These are phyloP conservation scores for Stygiomarasmius scandens DNA, from an alignment of 1,284 basidiomycete species.

Conservation along the genomic window DNA sequence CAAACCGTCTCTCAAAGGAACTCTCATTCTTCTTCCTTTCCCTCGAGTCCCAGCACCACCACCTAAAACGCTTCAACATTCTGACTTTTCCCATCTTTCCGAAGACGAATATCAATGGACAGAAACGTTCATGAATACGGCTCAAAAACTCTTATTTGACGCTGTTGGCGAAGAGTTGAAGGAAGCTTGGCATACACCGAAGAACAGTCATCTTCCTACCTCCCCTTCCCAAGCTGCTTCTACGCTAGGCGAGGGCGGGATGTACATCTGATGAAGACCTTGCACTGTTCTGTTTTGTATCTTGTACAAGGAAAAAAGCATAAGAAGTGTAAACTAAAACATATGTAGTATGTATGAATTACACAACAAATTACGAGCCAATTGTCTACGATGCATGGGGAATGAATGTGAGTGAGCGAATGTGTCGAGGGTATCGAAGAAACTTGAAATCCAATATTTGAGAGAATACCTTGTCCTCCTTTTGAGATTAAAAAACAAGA, in stretches of 20 bases:
- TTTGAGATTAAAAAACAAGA: not conserved
- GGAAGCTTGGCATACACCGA: constrained; percentile 6
- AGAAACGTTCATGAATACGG: constrained; percentile 33
- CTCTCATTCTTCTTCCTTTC: constrained; percentile 54
- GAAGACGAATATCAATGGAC: constrained; percentile 40
- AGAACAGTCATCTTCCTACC: constrained; percentile 9
- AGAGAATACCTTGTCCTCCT: not conserved
- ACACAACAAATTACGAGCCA: not conserved
- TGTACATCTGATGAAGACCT: constrained; percentile 51
- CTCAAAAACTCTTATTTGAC: constrained; percentile 38
- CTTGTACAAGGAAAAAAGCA: not conserved
- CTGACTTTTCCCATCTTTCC: constrained; percentile 31
- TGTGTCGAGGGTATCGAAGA: not conserved
- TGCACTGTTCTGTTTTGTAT: not conserved
- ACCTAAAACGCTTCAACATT: constrained; percentile 38
- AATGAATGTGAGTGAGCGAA: not conserved
- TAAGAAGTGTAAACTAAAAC: not conserved
- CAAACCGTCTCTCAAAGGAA: constrained; percentile 19
- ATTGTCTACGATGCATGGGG: not conserved
- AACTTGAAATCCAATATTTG: no score
- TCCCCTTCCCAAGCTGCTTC: not conserved
- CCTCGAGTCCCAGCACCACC: constrained; percentile 42
- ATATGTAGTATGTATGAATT: not conserved
- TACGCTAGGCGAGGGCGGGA: constrained; percentile 50
- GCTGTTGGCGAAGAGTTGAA: constrained; percentile 24